Conservation (phyloP, 768 basidiomycete species). For the Strobilomyces confusus region DNA sequence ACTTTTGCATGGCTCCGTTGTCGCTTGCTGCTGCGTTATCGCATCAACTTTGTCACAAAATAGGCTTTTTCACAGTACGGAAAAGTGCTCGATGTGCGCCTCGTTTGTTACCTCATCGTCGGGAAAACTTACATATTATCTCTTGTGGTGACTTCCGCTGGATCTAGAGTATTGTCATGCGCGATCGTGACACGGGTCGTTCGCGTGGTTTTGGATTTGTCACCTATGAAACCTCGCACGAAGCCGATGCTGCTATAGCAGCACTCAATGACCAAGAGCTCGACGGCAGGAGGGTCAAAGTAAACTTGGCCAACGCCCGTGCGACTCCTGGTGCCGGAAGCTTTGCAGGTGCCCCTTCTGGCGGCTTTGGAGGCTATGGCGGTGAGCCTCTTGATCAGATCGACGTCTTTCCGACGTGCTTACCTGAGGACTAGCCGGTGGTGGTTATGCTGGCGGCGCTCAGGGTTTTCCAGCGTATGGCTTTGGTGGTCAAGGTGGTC, state of each 20-base stretch:
- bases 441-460: constrained; percentile 29
- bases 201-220: constrained; percentile 98
- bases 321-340: constrained; percentile 45
- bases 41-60: constrained; percentile 19
- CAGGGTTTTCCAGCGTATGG: constrained; percentile 26
- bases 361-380: constrained; percentile 30
- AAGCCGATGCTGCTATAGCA: constrained; percentile 76
- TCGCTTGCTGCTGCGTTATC: constrained; percentile 14
- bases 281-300: constrained; percentile 88
- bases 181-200: constrained; percentile 96
- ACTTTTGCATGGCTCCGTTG: constrained; percentile 26
- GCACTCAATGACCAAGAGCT: constrained; percentile 86
- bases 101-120: constrained; percentile 30
- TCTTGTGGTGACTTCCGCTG: constrained; percentile 30
- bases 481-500: constrained; percentile 13
- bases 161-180: constrained; percentile 91
- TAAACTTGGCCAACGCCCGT: constrained; percentile 79
- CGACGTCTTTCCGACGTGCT: constrained; percentile 1
- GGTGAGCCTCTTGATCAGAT: constrained; percentile 6
- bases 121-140: constrained; percentile 16
- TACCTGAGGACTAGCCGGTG: constrained; percentile 21
- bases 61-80: constrained; percentile 85
- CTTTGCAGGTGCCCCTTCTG: constrained; percentile 31
- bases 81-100: constrained; percentile 87
- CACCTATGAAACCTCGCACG: constrained; percentile 55